Conservation (phyloP, 75 land plant genomes). For the Pinus tabuliformis region DNA sequence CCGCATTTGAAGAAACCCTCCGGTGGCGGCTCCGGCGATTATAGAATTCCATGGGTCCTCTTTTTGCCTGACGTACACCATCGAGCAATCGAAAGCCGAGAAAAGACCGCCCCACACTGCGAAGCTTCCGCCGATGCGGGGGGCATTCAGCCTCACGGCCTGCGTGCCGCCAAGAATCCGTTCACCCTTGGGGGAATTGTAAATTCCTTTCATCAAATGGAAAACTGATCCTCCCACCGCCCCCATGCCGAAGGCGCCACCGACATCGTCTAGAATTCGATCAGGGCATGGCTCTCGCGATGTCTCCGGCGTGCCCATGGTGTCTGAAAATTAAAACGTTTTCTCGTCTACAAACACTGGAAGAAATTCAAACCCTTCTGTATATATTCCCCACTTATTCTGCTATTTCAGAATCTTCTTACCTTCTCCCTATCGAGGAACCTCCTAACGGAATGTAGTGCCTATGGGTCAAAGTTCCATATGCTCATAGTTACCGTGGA, state of each 20-base stretch:
- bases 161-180: slow-evolving; percentile 69
- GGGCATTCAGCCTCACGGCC: slow-evolving; percentile 84
- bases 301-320: slow-evolving; percentile 34
- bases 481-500: no score
- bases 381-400: no score
- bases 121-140: slow-evolving; percentile 80
- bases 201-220: slow-evolving; percentile 80
- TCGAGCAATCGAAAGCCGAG: slow-evolving; percentile 81
- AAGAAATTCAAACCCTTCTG: no score
- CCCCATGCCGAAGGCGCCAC: slow-evolving; percentile 70
- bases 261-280: slow-evolving; percentile 74
- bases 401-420: no score
- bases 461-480: no score
- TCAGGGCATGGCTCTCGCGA: slow-evolving; percentile 75
- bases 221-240: slow-evolving; percentile 14
- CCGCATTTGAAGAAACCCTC: slow-evolving; percentile 78
- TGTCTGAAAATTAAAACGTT: background rate
- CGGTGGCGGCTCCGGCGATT: slow-evolving; percentile 91
- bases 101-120: slow-evolving; percentile 95
- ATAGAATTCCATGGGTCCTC: slow-evolving; percentile 99
- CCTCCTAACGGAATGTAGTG: no score
- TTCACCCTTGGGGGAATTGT: slow-evolving; percentile 78
- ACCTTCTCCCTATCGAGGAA: no score
- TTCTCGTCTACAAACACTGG: no score
- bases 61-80: slow-evolving; percentile 90